Evolutionary conservation across 352 stramenopile species (phyloP), one percentile per base, ranked within the genome.

Genomic region (Phytopythium litorale): DNA sequence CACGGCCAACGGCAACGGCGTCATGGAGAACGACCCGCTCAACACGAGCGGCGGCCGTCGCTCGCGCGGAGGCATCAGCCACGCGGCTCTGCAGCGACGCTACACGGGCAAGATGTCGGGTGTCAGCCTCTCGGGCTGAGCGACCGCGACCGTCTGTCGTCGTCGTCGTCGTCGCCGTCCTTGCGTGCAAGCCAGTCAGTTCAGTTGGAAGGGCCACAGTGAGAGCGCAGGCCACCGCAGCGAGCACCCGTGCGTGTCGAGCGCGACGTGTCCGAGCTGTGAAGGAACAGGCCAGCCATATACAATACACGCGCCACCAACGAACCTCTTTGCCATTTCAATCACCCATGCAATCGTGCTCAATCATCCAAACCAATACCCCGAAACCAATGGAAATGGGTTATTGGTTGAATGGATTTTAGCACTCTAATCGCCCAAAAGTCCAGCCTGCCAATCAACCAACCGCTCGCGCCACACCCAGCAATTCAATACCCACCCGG

Each of bases 51-150:
- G 84, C 28, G 80, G 82, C 51, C 72, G 73, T n/a, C 77, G 84
- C 8, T 66, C 60, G 1, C 82, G 82, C 56, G 81, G 82, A 23
- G 81, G 81, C 7, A 75, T 91, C 59, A 91, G 80, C 62, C 84
- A 91, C 65, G 84, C 84, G 23, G 79, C 81, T 19, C 71, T 93
- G 19, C 84, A 93, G 66, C 76, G 84, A 30, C 84, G 81, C 62
- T 89, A 86, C 72, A 93, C 84, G 48, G 84, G 84, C 76, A 91
- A 91, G 69, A 91, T 91, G 84, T 91, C 84, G 32, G 84, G 84
- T 49, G 74, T 81, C 23, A 69, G 71, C 35, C 74, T 88, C 40
- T 85, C 73, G 35, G 56, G 71, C 0, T 91, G 65, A 72, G 57
- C 25, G 38, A 45, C 7, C 38, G 38, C 35, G 12, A 7, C 15